Percentiles rank a stretch among this genome's conserved stretches.
These are phyloP conservation scores for Primulina huaijiensis DNA, from an alignment of 257 asterid genomes.

Conservation along the genomic window DNA sequence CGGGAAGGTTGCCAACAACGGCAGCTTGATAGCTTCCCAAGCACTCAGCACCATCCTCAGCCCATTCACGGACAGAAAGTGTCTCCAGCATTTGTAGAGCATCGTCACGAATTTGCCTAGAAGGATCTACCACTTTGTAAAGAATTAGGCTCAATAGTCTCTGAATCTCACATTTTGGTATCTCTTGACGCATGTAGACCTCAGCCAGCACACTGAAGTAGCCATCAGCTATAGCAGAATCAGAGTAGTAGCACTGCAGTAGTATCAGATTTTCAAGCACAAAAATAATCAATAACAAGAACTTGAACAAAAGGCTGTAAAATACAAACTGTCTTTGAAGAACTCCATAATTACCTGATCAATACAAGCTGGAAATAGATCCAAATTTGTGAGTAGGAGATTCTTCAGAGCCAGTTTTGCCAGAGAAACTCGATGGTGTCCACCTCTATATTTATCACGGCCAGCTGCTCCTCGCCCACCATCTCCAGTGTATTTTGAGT, in stretches of 20 bases:
- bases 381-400: conserved; percentile 95
- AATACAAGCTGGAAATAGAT: conserved; percentile 96
- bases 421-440: conserved; percentile 83
- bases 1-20: conserved; percentile 98
- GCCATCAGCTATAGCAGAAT: conserved; percentile 98
- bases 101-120: conserved; percentile 97
- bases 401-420: conserved; percentile 93
- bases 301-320: conserved; percentile 9
- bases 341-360: conserved; percentile 72
- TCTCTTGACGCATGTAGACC: conserved; percentile 99
- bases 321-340: conserved; percentile 4
- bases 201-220: conserved; percentile 99
- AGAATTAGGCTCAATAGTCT: conserved; percentile 92
- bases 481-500: conserved; percentile 75
- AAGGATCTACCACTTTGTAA: conserved; percentile 99
- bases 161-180: conserved; percentile 98
- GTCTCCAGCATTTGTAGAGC: conserved; percentile 99
- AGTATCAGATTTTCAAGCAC: conserved; percentile 22
- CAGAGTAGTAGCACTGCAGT: conserved; percentile 90
- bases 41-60: conserved; percentile 89
- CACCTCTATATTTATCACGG: conserved; percentile 97
- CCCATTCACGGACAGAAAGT: conserved; percentile 97
- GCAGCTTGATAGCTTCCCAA: conserved; percentile 95
- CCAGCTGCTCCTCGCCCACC: conserved; percentile 74
- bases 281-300: conserved; percentile 22